Conservation (phyloP, 805 yeast species). For the Starmerella kuoi region DNA sequence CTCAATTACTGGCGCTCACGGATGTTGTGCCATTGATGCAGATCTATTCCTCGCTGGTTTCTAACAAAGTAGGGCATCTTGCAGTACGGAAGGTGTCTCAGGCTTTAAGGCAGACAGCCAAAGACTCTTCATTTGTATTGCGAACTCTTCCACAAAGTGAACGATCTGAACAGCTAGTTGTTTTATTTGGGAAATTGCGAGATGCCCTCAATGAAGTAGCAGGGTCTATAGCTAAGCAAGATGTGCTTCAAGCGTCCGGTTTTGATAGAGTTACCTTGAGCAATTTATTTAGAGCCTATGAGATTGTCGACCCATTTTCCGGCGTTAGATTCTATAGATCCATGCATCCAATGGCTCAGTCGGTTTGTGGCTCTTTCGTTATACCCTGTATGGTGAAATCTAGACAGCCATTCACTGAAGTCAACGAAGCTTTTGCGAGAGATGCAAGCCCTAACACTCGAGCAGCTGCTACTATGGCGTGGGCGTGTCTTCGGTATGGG, state of each 20-base stretch:
- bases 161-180: slow-evolving; percentile 2
- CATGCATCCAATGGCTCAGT: slow-evolving; percentile 1
- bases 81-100: slow-evolving; percentile 7
- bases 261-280: not conserved
- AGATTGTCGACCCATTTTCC: slow-evolving; percentile 18
- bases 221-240: not conserved
- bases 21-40: slow-evolving; percentile 22
- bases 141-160: slow-evolving; percentile 11
- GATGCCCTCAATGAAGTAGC: slow-evolving; percentile 14
- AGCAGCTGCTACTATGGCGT: slow-evolving; percentile 14
- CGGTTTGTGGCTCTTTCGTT: slow-evolving; percentile 14
- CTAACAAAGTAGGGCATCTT: slow-evolving; percentile 2
- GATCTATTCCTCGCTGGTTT: slow-evolving; percentile 6
- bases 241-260: not conserved
- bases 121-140: slow-evolving; percentile 16
- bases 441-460: slow-evolving; percentile 6
- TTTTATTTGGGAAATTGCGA: slow-evolving; percentile 8
- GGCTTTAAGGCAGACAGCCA: slow-evolving; percentile 20
- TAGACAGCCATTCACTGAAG: slow-evolving; percentile 8
- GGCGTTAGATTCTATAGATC: slow-evolving; percentile 17
- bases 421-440: slow-evolving; percentile 10
- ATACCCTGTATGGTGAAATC: slow-evolving; percentile 22
- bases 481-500: slow-evolving; percentile 13
- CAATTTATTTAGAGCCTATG: slow-evolving; percentile 16
- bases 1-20: slow-evolving; percentile 12